Evolutionary conservation across 495 filamentous ascomycete species (phyloP).

Genomic region (Usnea hakonensis): DNA sequence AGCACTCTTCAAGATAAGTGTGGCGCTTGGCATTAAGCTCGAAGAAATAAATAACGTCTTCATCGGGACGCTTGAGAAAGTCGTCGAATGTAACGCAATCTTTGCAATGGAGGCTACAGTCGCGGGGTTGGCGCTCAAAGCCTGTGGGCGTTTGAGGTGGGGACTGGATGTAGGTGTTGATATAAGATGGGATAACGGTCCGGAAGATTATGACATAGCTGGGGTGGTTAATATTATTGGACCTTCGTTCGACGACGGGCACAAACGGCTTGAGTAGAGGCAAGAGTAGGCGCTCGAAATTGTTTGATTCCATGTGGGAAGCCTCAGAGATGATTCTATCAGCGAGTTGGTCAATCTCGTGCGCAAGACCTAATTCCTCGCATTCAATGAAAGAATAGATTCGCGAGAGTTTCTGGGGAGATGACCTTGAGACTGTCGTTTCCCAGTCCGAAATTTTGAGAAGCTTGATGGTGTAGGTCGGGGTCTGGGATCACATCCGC

Average conservation of each 20-base stretch:
- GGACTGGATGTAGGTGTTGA: not conserved
- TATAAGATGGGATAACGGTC: not conserved
- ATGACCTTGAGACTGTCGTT: not conserved
- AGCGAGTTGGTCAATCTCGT: not conserved
- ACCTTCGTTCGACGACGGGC: not conserved
- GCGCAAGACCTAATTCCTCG: not conserved
- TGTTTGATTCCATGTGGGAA: not conserved
- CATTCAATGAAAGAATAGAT: not conserved
- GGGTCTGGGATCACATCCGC: not conserved
- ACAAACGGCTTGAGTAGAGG: not conserved
- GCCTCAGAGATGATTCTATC: not conserved
- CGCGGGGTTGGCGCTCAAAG: not conserved
- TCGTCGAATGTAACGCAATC: not conserved
- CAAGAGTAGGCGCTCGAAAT: slow-evolving; percentile 1
- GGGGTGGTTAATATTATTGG: not conserved
- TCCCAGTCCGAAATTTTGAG: not conserved
- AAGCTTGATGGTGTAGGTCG: not conserved
- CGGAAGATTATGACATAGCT: not conserved
- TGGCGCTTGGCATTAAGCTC: not conserved
- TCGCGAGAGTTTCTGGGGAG: not conserved
- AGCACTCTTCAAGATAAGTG: not conserved
- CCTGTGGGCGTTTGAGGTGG: not conserved
- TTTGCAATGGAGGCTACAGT: not conserved
- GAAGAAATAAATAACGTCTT: not conserved
- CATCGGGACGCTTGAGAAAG: not conserved